These are phyloP conservation scores for Suhomyces kilbournensis DNA, from an alignment of 805 yeast genomes.

Conservation along the genomic window DNA sequence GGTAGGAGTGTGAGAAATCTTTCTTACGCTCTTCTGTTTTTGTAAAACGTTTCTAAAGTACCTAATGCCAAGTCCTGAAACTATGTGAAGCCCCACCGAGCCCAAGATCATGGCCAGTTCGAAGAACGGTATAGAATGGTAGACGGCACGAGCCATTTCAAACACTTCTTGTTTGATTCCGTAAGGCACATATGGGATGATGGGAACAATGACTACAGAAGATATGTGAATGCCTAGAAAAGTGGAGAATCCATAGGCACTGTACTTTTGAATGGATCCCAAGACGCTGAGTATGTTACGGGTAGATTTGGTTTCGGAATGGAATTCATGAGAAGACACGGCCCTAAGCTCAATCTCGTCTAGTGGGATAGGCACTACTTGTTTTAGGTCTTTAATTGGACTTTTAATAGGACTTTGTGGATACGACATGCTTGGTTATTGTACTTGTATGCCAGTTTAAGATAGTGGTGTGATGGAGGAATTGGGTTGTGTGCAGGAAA, in stretches of 20 bases:
- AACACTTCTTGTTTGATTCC: slow-evolving; percentile 51
- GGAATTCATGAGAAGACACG: neutral
- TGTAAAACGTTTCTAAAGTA: slow-evolving; percentile 23
- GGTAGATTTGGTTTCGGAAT: neutral
- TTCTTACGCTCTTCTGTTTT: slow-evolving; percentile 21
- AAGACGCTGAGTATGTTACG: neutral
- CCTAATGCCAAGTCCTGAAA: slow-evolving; percentile 51
- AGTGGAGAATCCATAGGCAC: slow-evolving; percentile 54
- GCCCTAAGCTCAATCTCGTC: neutral
- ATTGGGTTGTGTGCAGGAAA: neutral
- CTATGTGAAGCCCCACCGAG: slow-evolving; percentile 46
- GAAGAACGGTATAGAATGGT: slow-evolving; percentile 47
- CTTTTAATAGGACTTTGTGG: neutral
- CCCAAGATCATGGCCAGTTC: slow-evolving; percentile 51
- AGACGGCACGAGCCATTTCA: slow-evolving; percentile 58
- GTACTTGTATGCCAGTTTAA: neutral
- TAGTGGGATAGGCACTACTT: neutral
- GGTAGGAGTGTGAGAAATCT: neutral
- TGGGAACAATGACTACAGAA: slow-evolving; percentile 54
- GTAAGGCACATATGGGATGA: slow-evolving; percentile 34
- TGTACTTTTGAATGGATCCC: slow-evolving; percentile 49
- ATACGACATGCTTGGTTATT: slow-evolving; percentile 1
- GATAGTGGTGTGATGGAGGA: neutral
- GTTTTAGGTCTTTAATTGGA: neutral
- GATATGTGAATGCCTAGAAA: slow-evolving; percentile 59